Base-by-base conservation (phyloP, 805 yeast species). In the Schizosaccharomyces lindneri region DNA sequence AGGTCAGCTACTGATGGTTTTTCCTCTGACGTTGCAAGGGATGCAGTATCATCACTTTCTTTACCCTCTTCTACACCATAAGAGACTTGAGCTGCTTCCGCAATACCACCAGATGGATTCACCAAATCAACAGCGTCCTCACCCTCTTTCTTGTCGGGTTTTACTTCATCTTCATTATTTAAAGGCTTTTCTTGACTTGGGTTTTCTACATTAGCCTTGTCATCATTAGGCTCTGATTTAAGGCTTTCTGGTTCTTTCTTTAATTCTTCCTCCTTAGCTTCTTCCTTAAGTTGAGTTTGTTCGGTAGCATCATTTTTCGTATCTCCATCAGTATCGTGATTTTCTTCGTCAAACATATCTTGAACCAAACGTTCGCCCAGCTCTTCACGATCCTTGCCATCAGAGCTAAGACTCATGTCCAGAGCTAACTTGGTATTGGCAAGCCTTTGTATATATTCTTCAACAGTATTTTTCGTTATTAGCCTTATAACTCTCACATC, bases 371-470 rank as follows among this genome's bases (percentile, higher is more conserved):
- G 31, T n/a, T 51, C 57, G 7, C 57, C 57, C 3, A 51, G n/a
- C n/a, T 24, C 36, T 51, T 51, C 57, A 3, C 57, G 31, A 11
- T 51, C 57, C 17, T 51, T 51, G 6, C 36, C 36, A 21, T 51
- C 57, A 24, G 57, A 51, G 32, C 70, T 68, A 29, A 74, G 75
- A 62, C 74, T 73, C 59, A 70, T 69, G 71, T 93, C 99, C 63
- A 93, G 76, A 63, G 88, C 95, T 63, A 93, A 77, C 72, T 93
- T 93, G 68, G 90, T 87, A 68, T 85, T 85, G 0, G 97, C 97
- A 68, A 93, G 73, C 67, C 81, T 82, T 64, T 83, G 76, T 66
- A 93, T 89, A 27, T 59, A 43, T 15, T 59, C 43, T 67, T 93
- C 99, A 51, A 93, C 84, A 0, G 95, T 82, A 62, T 81, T 77